Percentiles rank a stretch among this genome's conserved stretches.
Conservation (phyloP, 2,329 filamentous ascomycete genomes). For the Colletotrichum trifolii region DNA sequence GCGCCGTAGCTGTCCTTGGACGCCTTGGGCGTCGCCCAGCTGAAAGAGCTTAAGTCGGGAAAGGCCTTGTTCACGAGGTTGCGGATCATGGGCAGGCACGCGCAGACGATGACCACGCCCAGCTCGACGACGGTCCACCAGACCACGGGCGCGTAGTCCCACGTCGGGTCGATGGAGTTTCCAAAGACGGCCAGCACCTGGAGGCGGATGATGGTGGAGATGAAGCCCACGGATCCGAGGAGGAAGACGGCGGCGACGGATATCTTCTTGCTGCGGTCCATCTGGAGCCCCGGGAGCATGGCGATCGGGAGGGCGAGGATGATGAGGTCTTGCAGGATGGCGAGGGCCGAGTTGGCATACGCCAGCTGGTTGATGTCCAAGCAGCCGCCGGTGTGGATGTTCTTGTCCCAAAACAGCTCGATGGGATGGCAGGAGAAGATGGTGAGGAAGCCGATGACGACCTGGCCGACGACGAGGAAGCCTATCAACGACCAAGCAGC, state of each 20-base stretch:
- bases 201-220: constrained; percentile 37
- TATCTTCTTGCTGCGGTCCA: constrained; percentile 61
- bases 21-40: constrained; percentile 15
- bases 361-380: constrained; percentile 59
- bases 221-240: constrained; percentile 37
- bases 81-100: constrained; percentile 40
- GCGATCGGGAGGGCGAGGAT: constrained; percentile 64
- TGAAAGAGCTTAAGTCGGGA: constrained; percentile 14
- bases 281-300: constrained; percentile 66
- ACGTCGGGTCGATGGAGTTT: constrained; percentile 36
- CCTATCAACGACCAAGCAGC: constrained; percentile 43
- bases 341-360: constrained; percentile 62
- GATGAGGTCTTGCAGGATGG: constrained; percentile 61
- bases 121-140: constrained; percentile 42
- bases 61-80: constrained; percentile 32
- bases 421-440: constrained; percentile 45
- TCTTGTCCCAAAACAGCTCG: constrained; percentile 44
- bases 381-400: constrained; percentile 41
- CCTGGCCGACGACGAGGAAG: constrained; percentile 40
- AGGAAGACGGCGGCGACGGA: constrained; percentile 36
- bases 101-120: constrained; percentile 41
- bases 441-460: constrained; percentile 45
- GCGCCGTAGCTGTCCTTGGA: constrained; percentile 12
- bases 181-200: constrained; percentile 35
- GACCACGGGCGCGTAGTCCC: constrained; percentile 37